Conservation (phyloP, 768 basidiomycete genomes). For the Dacryopinax primogenitus region DNA sequence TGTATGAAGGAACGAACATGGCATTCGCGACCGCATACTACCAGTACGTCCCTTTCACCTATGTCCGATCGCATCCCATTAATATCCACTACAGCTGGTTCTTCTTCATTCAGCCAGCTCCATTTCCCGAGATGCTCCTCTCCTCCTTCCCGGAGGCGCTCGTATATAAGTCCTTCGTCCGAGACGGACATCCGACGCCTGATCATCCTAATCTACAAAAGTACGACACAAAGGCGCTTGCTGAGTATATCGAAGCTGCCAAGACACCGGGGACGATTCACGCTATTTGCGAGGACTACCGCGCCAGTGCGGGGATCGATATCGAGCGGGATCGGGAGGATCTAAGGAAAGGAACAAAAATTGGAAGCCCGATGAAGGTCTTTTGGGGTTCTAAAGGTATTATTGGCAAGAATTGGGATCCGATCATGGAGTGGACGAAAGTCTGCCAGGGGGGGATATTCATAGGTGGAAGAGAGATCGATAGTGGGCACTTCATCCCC, state of each 20-base stretch:
- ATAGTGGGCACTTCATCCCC: constrained; percentile 22
- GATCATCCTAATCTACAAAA: constrained; percentile 3
- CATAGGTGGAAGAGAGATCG: constrained; percentile 15
- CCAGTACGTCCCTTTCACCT: not conserved
- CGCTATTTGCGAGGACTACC: constrained; percentile 24
- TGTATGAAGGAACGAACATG: constrained; percentile 18
- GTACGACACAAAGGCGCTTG: not conserved
- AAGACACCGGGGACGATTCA: not conserved
- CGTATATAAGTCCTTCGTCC: not conserved
- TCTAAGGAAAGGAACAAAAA: constrained; percentile 12
- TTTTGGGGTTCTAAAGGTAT: constrained; percentile 22
- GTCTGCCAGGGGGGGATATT: constrained; percentile 14
- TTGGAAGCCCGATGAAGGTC: constrained; percentile 13
- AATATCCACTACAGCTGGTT: constrained; percentile 21
- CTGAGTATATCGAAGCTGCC: not conserved
- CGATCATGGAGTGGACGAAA: constrained; percentile 17
- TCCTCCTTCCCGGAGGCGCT: not conserved
- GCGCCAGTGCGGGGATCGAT: constrained; percentile 25
- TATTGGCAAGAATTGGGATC: constrained; percentile 15
- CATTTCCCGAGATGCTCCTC: constrained; percentile 16
- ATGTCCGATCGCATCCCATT: not conserved
- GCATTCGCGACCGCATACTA: not conserved
- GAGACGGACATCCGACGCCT: not conserved
- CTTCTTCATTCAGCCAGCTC: constrained; percentile 21
- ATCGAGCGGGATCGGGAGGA: constrained; percentile 23